Base-by-base conservation (phyloP, 2,329 filamentous ascomycete species). In the Ampelomyces quisqualis region DNA sequence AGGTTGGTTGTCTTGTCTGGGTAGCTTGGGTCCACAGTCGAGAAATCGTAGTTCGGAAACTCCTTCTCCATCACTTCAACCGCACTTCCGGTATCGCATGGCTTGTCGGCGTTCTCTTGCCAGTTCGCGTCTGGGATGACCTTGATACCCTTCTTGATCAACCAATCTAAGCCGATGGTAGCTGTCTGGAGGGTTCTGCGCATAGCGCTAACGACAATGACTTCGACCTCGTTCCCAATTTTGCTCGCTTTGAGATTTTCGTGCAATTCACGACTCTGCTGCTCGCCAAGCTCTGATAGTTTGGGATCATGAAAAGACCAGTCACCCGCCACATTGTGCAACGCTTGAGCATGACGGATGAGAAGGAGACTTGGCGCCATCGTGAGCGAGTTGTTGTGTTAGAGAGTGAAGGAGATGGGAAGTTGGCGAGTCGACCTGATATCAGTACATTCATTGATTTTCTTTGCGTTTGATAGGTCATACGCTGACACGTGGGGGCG, bases 161-260 rank as follows among this genome's bases (percentile, higher is more conserved):
- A 68, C 74, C 77, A 84, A 50, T 77, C 76, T 1, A 86, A 68
- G 0, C 76, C 75, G 7, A 77, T 69, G 28, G 77, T 68, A 1
- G 82, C 77, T 2, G 84, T 86, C 65, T 87, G 79, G 20, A 86
- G 69, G 2, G 82, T 85, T 20, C 84, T 74, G 11, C 74, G 71
- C 79, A 86, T 84, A 1, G 83, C 79, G 55, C 81, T 85, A 34
- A 79, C 77, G 21, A 87, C 58, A 38, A 86, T 79, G 19, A 77
- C 65, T 13, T 77, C 75, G 7, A 78, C 69, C 35, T 77, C 69
- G 14, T 69, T 58, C 11, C 65, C 68, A 23, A 74, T 62, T 29
- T 65, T 51, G 33, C 57, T 58, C 5, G 60, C 44, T 45, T 64
- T 64, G 13, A 74, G 51, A 27, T 65, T 65, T 21, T 64, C 57